A percentile compares a stretch with the other conserved stretches of the same genome.
Conservation (phyloP, 495 filamentous ascomycete species). For the Annulohypoxylon nitens region DNA sequence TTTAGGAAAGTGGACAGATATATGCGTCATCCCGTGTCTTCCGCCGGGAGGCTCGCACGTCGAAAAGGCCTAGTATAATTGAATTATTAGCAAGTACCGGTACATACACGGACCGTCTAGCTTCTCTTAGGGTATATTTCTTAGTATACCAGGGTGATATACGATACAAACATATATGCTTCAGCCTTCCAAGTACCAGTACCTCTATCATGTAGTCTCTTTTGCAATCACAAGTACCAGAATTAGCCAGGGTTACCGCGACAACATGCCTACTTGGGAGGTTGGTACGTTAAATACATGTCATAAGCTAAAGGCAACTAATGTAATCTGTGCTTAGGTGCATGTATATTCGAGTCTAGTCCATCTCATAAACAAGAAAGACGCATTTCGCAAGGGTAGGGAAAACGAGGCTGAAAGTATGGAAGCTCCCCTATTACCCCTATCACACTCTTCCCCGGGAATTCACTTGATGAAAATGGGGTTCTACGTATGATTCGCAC, state of each 20-base stretch:
- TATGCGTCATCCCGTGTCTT: slow-evolving; percentile 6
- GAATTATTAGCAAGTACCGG: background rate
- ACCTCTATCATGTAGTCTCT: background rate
- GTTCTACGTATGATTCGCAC: too few relatives aligned
- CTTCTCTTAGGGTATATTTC: background rate
- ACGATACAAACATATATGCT: background rate
- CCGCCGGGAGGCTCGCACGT: background rate
- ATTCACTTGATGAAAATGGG: background rate
- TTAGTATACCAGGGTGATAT: background rate
- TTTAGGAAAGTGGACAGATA: slow-evolving; percentile 2
- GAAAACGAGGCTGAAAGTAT: background rate
- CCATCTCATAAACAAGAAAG: background rate
- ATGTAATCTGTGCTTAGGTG: background rate
- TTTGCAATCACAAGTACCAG: background rate
- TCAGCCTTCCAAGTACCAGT: background rate
- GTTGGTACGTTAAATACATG: background rate
- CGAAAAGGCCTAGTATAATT: background rate
- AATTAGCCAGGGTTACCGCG: slow-evolving; percentile 1
- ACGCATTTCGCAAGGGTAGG: background rate
- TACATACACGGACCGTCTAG: background rate
- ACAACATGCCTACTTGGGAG: background rate
- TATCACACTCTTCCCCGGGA: background rate
- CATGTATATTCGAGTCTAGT: background rate
- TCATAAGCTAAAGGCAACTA: background rate
- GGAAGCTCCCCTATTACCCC: background rate